Evolutionary conservation across 1,284 basidiomycete species (phyloP), one percentile per base, ranked within the genome.

Genomic region (Irpex sp.): DNA sequence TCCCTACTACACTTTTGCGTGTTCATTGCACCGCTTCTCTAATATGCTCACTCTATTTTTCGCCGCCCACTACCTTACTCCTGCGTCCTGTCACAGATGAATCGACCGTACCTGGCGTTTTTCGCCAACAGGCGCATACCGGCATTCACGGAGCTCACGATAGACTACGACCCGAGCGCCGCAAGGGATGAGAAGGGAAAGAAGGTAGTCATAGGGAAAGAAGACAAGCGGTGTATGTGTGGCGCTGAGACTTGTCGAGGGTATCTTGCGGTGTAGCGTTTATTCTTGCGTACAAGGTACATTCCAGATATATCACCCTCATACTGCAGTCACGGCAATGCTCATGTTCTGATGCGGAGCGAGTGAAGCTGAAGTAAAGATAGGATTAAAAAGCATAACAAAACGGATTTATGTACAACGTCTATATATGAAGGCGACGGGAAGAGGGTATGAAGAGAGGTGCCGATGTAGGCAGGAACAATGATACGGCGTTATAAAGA

Each of bases 81-180:
- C 32, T 38, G 0, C 32, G 1, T 54, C 49, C 15, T 54, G 22
- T 22, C 11, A 1, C 70, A 92, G 90, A 82, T 84, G 73, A 88
- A 91, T 11, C 86, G 87, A 76, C 89, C 89, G 0, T 91, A 90
- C 74, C 82, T 92, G 58, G 88, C 86, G 1, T 91, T 91, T 70
- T 89, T 86, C 1, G 87, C 91, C 0, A 81, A 77, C 1, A 67
- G 79, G 60, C 76, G 87, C 71, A 89, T 93, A 68, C 81, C 80
- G 0, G 83, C 87, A 0, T 78, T 82, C 44, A 86, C 83, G 3
- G 92, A 94, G 72, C 85, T 93, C 3, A 89, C 88, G 0, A 85
- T 93, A 32, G 90, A 93, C 76, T 93, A 93, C 74, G 82, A 89
- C 73, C 90, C 92, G 0, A 71, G 76, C 32, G 76, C 74, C 4